Evolutionary conservation across 495 filamentous ascomycete species (phyloP).

Genomic region (Halenospora varia): DNA sequence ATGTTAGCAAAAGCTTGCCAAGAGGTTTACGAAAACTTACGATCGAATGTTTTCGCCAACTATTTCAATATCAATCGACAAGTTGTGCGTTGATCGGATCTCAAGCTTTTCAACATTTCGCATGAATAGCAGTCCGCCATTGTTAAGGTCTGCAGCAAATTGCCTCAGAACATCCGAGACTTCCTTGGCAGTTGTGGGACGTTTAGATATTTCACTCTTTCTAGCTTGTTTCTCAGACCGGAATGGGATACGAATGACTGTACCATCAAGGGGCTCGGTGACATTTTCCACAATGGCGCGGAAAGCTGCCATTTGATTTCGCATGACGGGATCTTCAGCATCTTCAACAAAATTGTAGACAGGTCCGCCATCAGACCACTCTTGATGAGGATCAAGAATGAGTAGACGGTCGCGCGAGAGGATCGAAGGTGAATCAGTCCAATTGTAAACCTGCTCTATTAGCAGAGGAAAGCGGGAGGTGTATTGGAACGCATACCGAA

Average conservation of each 20-base stretch:
- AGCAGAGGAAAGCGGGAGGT: background rate
- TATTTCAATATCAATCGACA: conserved; percentile 24
- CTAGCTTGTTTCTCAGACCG: conserved; percentile 29
- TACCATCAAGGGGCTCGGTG: conserved; percentile 25
- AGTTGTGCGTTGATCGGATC: conserved; percentile 22
- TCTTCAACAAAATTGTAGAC: conserved; percentile 32
- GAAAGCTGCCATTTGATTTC: conserved; percentile 35
- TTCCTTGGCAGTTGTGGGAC: conserved; percentile 20
- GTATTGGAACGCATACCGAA: conserved; percentile 23
- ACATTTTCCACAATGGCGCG: conserved; percentile 19
- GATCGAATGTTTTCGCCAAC: conserved; percentile 10
- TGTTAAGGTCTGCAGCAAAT: conserved; percentile 30
- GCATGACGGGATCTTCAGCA: conserved; percentile 26
- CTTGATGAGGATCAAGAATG: conserved; percentile 38
- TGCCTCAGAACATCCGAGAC: conserved; percentile 29
- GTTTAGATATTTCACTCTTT: conserved; percentile 28
- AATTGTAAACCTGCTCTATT: conserved; percentile 37
- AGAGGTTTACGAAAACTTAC: conserved; percentile 14
- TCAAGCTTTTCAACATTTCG: conserved; percentile 31
- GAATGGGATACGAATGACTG: conserved; percentile 41
- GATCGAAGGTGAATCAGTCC: conserved; percentile 40
- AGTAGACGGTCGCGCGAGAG: conserved; percentile 33
- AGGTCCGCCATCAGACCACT: conserved; percentile 39
- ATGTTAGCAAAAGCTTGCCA: conserved; percentile 6
- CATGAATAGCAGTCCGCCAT: conserved; percentile 34